phyloP scores from a whole-genome alignment of 2,329 filamentous ascomycete genomes.

The Hymenoscyphus linearis region DNA sequence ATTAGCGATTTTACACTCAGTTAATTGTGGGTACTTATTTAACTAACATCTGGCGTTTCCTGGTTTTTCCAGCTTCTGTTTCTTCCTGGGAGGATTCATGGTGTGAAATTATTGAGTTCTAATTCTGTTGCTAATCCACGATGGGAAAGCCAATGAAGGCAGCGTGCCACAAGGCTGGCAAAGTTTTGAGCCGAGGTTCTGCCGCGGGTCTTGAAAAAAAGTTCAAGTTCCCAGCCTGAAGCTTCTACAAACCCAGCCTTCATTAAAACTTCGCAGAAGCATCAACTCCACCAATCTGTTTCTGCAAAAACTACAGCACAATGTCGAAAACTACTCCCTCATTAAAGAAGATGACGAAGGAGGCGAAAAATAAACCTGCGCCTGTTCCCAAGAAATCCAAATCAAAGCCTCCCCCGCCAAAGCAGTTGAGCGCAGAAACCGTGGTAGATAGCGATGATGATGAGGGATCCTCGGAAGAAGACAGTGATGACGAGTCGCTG shows the following conservation, averaged over 20 bases:
- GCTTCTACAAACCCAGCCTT: neutral
- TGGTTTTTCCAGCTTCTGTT: conserved; percentile 38
- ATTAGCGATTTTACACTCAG: conserved; percentile 12
- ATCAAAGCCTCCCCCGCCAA: conserved; percentile 14
- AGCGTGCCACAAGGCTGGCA: neutral
- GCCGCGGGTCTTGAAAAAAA: conserved; percentile 14
- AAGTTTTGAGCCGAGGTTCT: conserved; percentile 4
- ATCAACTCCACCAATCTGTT: neutral
- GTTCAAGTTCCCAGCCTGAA: conserved; percentile 6
- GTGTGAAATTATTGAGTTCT: neutral
- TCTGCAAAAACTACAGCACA: neutral
- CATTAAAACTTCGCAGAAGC: neutral
- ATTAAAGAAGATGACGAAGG: conserved; percentile 16
- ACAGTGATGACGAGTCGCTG: conserved; percentile 22
- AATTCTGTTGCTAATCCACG: neutral
- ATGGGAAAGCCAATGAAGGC: neutral
- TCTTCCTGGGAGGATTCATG: conserved; percentile 34
- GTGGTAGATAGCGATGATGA: conserved; percentile 29
- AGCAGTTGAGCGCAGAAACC: conserved; percentile 27
- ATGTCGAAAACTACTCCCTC: conserved; percentile 16
- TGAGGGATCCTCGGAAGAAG: conserved; percentile 16
- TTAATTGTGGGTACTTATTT: neutral
- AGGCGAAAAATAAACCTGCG: conserved; percentile 13
- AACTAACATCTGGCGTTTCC: conserved; percentile 34
- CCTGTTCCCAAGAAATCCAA: conserved; percentile 3